Base-by-base conservation (phyloP, 2,329 filamentous ascomycete genomes). In the Phaeomoniella chlamydospora region DNA sequence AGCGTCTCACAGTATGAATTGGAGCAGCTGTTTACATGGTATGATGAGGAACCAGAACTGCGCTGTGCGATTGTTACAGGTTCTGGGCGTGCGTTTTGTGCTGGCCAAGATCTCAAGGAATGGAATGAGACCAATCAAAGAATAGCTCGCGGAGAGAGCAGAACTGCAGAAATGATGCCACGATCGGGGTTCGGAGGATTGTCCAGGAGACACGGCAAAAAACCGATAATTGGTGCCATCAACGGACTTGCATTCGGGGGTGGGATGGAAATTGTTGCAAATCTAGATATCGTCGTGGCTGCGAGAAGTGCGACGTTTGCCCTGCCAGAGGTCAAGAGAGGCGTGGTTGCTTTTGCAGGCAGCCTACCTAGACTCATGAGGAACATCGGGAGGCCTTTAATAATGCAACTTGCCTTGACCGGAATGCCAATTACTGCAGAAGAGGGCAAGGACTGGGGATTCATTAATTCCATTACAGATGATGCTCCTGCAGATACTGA, bases 231-330 rank as follows among this genome's bases (percentile, higher is more conserved):
- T 18, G 79, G 75, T 2, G 82, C 81, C 1, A 77, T 87, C 15
- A 83, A 86, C 49, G 82, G 82, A 4, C 61, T 80, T 13, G 81
- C 78, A 39, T 67, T 82, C 32, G 82, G 82, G 22, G 82, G 81
- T 36, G 82, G 80, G 2, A 77, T 81, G 56, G 82, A 88, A 61
- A 83, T 86, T 59, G 67, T 74, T 10, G 62, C 80, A 34, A 84
- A 85, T 55, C 72, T 70, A 43, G 83, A 90, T 59, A 59, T 88
- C 38, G 68, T 85, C 2, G 54, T 87, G 18, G 79, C 80, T 3
- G 36, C 43, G 49, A 33, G 58, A 3, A 49, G 52, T 10, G 78
- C 80, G 0, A 59, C 57, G 16, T 86, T 88, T 49, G 72, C 68
- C 1, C 62, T 87, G 5, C 80, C 82, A 0, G 82, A 86, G 56